These are phyloP conservation scores for Roridomyces roridus DNA, from an alignment of 768 basidiomycete genomes.

Conservation along the genomic window DNA sequence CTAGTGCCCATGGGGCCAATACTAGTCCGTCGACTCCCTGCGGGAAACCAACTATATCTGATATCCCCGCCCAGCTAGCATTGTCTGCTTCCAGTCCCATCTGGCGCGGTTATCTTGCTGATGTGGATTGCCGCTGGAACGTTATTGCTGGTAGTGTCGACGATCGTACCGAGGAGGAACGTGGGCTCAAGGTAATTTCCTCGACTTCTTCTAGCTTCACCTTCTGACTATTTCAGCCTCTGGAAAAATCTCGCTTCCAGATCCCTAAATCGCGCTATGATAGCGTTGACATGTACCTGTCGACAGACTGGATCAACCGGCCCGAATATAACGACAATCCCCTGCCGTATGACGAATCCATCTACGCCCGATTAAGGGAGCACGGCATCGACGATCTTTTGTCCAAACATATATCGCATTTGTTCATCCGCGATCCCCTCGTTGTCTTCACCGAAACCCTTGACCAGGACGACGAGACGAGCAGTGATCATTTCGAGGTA, in stretches of 20 bases:
- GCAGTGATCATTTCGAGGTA: constrained; percentile 98
- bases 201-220: constrained; percentile 3
- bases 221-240: constrained; percentile 57
- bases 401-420: constrained; percentile 90
- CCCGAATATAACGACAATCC: constrained; percentile 93
- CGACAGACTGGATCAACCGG: constrained; percentile 83
- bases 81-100: constrained; percentile 93
- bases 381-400: constrained; percentile 88
- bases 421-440: constrained; percentile 97
- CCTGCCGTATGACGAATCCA: constrained; percentile 77
- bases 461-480: constrained; percentile 85
- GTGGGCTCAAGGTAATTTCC: constrained; percentile 74
- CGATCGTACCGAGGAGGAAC: constrained; percentile 94
- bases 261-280: constrained; percentile 99
- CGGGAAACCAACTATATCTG: neutral
- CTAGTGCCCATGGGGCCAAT: constrained; percentile 95
- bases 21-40: constrained; percentile 63
- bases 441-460: constrained; percentile 95
- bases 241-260: constrained; percentile 71
- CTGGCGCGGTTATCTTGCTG: constrained; percentile 93
- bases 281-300: constrained; percentile 93
- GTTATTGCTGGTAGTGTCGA: constrained; percentile 99
- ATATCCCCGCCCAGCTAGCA: constrained; percentile 66
- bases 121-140: constrained; percentile 99
- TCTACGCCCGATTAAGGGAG: constrained; percentile 73